phyloP scores from a whole-genome alignment of 1,284 basidiomycete species.

The Sporisorium scitamineum region DNA sequence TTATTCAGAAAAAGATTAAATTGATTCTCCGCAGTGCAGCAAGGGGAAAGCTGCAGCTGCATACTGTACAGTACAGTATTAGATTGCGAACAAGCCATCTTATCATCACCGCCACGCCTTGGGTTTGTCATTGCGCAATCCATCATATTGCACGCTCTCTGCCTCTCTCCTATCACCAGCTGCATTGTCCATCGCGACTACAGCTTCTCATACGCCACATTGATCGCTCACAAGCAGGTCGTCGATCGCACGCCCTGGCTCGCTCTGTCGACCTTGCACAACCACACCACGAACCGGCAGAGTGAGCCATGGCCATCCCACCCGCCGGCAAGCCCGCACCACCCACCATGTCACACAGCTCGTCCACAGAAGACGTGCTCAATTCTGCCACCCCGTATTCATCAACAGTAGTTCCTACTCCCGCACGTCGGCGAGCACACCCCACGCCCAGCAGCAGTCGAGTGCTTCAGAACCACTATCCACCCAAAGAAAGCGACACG shows the following conservation, averaged over 20 bases:
- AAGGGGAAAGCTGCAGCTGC: not conserved
- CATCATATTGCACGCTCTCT: not conserved
- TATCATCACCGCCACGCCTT: not conserved
- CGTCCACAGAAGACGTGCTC: not conserved
- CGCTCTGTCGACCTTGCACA: not conserved
- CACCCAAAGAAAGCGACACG: constrained; percentile 31
- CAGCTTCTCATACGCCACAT: not conserved
- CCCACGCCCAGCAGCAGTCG: constrained; percentile 15
- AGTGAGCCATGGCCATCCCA: constrained; percentile 26
- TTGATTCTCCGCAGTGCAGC: not conserved
- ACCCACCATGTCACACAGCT: constrained; percentile 6
- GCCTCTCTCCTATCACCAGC: not conserved
- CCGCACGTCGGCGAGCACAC: constrained; percentile 11
- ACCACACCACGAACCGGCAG: not conserved
- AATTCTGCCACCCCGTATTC: constrained; percentile 19
- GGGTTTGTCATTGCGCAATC: not conserved
- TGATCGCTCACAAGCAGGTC: not conserved
- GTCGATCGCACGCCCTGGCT: not conserved
- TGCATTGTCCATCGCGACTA: too few species aligned
- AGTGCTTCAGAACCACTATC: constrained; percentile 40
- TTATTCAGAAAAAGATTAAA: not conserved
- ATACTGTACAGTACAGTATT: too few species aligned
- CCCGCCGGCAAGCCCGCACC: constrained; percentile 6
- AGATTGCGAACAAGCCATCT: not conserved
- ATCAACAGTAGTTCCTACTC: constrained; percentile 11